Conservation (phyloP, 306 rosid species). For the Cucumis cinereus region DNA sequence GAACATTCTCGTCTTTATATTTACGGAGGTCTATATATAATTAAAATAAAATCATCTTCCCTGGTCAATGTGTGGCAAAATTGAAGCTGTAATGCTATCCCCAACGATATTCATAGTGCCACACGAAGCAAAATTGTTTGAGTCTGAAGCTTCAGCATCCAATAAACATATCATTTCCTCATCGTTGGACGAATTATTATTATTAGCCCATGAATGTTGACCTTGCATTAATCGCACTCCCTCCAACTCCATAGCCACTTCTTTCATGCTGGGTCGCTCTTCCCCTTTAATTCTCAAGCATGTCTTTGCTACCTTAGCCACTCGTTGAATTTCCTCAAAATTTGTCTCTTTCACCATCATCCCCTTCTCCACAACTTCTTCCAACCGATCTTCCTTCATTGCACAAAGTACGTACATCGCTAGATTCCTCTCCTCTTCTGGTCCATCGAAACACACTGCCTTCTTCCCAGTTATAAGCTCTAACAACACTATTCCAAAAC, state of each 20-base stretch:
- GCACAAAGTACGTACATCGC: constrained; percentile 21
- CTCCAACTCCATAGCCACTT: constrained; percentile 35
- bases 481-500: constrained; percentile 35
- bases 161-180: constrained; percentile 10
- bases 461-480: constrained; percentile 34
- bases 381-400: constrained; percentile 17
- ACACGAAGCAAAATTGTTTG: not conserved
- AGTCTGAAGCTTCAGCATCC: not conserved
- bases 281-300: constrained; percentile 28
- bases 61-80: not conserved
- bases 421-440: constrained; percentile 16
- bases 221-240: constrained; percentile 8
- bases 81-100: not conserved
- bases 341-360: not conserved
- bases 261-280: constrained; percentile 46
- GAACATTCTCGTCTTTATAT: too few relatives aligned
- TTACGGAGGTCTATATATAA: too few relatives aligned
- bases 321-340: constrained; percentile 20
- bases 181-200: not conserved
- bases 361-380: constrained; percentile 13
- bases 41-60: not conserved
- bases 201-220: not conserved
- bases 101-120: not conserved
- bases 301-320: constrained; percentile 15
- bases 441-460: constrained; percentile 9